These are phyloP conservation scores for Phytophthora boehmeriae DNA, from an alignment of 352 stramenopile species.

Conservation along the genomic window DNA sequence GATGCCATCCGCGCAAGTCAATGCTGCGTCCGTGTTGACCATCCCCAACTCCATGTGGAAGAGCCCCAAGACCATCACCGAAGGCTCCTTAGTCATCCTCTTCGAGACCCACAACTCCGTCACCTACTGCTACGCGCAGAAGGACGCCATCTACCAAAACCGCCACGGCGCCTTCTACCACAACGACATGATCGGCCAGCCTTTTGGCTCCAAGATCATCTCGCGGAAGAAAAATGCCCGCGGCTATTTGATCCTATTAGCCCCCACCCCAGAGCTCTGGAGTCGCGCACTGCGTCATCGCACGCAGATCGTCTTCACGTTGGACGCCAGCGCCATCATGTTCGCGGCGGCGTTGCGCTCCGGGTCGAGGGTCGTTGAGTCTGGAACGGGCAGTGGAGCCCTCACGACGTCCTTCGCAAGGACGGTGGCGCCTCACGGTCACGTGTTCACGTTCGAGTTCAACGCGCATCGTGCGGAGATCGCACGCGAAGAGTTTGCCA, in stretches of 20 bases:
- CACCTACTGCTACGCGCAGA: slow-evolving; percentile 94
- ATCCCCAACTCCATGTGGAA: slow-evolving; percentile 80
- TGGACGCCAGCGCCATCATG: slow-evolving; percentile 94
- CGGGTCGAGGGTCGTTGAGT: slow-evolving; percentile 93
- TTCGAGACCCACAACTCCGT: slow-evolving; percentile 96
- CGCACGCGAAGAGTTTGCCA: slow-evolving; percentile 93
- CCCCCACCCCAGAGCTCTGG: slow-evolving; percentile 97
- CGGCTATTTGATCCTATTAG: slow-evolving; percentile 94
- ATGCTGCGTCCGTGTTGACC: slow-evolving; percentile 29
- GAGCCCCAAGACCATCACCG: slow-evolving; percentile 53
- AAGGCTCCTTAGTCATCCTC: slow-evolving; percentile 96
- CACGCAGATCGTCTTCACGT: slow-evolving; percentile 98
- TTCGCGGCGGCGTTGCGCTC: slow-evolving; percentile 91
- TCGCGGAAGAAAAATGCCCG: slow-evolving; percentile 66
- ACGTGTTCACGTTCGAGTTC: slow-evolving; percentile 99
- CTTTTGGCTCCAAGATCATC: slow-evolving; percentile 82
- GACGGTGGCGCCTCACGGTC: slow-evolving; percentile 88
- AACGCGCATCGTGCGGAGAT: slow-evolving; percentile 93
- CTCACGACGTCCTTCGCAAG: slow-evolving; percentile 94
- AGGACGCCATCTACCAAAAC: slow-evolving; percentile 95
- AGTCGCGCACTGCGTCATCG: slow-evolving; percentile 89
- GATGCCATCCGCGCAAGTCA: slow-evolving; percentile 33
- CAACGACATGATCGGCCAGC: slow-evolving; percentile 94
- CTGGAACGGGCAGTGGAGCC: slow-evolving; percentile 90
- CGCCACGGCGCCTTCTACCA: slow-evolving; percentile 97